Evolutionary conservation across 2,329 filamentous ascomycete species (phyloP).

Genomic region (Fusarium pseudoanthophilum): DNA sequence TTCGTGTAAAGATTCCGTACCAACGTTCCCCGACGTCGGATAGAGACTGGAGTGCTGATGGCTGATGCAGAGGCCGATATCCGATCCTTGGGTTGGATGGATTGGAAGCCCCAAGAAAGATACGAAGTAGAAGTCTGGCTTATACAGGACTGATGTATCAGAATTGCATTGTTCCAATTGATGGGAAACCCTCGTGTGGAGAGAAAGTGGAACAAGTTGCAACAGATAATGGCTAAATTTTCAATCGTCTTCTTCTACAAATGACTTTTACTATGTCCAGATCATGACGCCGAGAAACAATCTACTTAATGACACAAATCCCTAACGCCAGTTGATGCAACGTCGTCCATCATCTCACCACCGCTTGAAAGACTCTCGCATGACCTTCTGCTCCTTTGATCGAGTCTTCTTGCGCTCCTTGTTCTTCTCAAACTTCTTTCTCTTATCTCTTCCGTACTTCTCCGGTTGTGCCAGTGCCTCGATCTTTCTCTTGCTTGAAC

Average conservation of each 20-base stretch:
- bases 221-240: background rate
- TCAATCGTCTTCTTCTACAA: constrained; percentile 18
- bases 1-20: background rate
- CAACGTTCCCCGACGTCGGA: background rate
- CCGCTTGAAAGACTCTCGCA: constrained; percentile 75
- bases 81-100: background rate
- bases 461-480: constrained; percentile 87
- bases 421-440: constrained; percentile 85
- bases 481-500: constrained; percentile 87
- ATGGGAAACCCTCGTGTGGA: background rate
- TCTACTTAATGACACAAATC: constrained; percentile 25
- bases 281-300: constrained; percentile 33
- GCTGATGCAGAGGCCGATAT: background rate
- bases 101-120: background rate
- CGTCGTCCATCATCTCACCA: constrained; percentile 44
- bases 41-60: background rate
- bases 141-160: background rate
- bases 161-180: background rate
- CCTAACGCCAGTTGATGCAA: constrained; percentile 46
- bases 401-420: constrained; percentile 84
- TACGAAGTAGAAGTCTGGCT: background rate
- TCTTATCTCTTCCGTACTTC: constrained; percentile 80
- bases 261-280: constrained; percentile 18
- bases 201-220: background rate
- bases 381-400: constrained; percentile 75